Conservation (phyloP, 78 protist genomes). For the Chrysochromulina parva region DNA sequence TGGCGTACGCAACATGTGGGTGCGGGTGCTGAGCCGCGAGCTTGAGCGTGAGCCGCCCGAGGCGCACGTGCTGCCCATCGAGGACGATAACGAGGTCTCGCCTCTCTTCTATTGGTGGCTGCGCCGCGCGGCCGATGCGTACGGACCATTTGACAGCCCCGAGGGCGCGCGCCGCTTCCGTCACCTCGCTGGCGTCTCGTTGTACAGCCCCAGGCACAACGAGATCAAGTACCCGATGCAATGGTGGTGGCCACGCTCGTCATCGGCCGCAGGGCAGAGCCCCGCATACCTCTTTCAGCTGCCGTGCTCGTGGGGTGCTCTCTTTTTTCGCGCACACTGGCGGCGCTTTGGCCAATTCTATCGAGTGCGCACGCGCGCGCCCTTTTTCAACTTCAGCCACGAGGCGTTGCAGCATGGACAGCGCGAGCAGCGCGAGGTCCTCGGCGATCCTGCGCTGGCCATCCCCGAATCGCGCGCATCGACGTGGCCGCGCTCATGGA, state of each 20-base stretch:
- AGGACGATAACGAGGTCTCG: slow-evolving; percentile 49
- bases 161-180: neutral
- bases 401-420: neutral
- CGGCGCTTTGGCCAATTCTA: neutral
- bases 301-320: slow-evolving; percentile 58
- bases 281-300: neutral
- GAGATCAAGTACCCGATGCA: neutral
- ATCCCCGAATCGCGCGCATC: neutral
- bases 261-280: neutral
- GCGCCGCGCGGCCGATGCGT: neutral
- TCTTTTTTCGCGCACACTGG: slow-evolving; percentile 27
- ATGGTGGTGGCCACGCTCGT: neutral
- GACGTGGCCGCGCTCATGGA: slow-evolving; percentile 32
- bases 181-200: slow-evolving; percentile 2
- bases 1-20: slow-evolving; percentile 27
- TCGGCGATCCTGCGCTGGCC: neutral
- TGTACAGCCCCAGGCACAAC: neutral
- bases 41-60: neutral
- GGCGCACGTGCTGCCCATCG: slow-evolving; percentile 2
- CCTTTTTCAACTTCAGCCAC: neutral
- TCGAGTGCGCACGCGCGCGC: neutral
- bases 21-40: neutral
- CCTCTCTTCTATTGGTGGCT: slow-evolving; percentile 36
- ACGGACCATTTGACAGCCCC: neutral
- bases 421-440: neutral